Conservation (phyloP, 2,329 filamentous ascomycete species). For the Trematosphaeria pertusa region DNA sequence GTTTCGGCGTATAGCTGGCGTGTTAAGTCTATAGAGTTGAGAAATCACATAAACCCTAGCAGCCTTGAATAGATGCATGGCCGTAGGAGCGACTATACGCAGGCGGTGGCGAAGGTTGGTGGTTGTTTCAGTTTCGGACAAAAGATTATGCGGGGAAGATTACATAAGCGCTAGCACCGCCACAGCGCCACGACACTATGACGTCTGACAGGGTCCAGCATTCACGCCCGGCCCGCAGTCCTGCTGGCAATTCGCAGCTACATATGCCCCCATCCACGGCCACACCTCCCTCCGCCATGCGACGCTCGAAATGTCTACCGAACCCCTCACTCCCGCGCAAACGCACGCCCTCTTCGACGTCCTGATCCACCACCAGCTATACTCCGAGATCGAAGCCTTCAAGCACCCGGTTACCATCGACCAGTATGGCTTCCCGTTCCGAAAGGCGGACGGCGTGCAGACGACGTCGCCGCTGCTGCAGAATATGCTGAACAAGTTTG, state of each 20-base stretch:
- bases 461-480: slow-evolving; percentile 71
- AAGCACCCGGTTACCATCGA: slow-evolving; percentile 69
- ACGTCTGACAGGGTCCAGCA: no score
- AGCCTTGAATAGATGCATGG: no score
- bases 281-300: slow-evolving; percentile 9
- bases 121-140: no score
- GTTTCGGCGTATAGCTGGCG: no score
- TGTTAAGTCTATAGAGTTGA: no score
- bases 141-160: no score
- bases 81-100: no score
- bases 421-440: slow-evolving; percentile 75
- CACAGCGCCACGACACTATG: no score
- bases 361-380: slow-evolving; percentile 61
- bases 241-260: slow-evolving; percentile 1
- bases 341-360: slow-evolving; percentile 62
- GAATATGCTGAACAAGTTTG: slow-evolving; percentile 68
- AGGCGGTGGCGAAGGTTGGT: no score
- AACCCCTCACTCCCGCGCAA: slow-evolving; percentile 53
- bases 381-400: slow-evolving; percentile 75
- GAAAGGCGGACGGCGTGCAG: slow-evolving; percentile 52
- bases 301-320: slow-evolving; percentile 20
- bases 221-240: no score
- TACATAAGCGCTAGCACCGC: no score
- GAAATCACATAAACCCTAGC: no score
- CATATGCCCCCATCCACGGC: slow-evolving; percentile 3